Base-by-base conservation (phyloP, 2,329 filamentous ascomycete genomes). In the Fusarium heterosporum region DNA sequence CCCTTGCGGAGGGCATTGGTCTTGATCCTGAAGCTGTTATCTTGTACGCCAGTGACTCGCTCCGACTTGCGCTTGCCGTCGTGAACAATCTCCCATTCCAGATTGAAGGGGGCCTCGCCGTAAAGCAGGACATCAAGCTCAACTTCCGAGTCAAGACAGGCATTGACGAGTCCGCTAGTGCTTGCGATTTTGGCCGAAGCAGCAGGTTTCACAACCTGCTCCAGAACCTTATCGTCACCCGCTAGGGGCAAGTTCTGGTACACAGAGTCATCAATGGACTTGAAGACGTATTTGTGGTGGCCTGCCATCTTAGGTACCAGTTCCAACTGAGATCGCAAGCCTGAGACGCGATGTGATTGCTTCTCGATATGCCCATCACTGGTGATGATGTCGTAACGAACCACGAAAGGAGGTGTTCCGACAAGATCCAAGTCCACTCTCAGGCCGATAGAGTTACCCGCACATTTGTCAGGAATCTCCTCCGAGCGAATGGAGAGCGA, bases 81-180 rank as follows among this genome's bases (percentile, higher is more conserved):
- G 78, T 98, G 92, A 9, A 97, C 87, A 39, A 97, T 82, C 78
- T 98, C 96, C 81, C 97, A 99, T 75, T 98, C 93, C 38, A 99
- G 80, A 22, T 85, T 91, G 83, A 95, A 98, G 0, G 96, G 96
- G 17, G 89, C 85, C 72, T 98, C 93, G 40, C 96, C 96, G 43
- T 88, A 83, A 40, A 98, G 85, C 50, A 84, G 79, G 38, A 97
- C 88, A 55, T 93, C 88, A 28, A 96, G 87, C 30, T 89, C 86
- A 8, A 94, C 88, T 19, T 89, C 84, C 55, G 97, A 90, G 61
- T 96, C 93, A 55, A 98, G 90, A 75, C 96, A 99, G 47, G 91
- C 89, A 71, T 87, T 89, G 61, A 88, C 83, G 22, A 80, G 80
- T 36, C 83, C 81, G 19, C 84, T 81, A 9, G 83, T 81, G 26